Conservation (phyloP, 2,329 filamentous ascomycete genomes). For the Paecilomyces niveus region DNA sequence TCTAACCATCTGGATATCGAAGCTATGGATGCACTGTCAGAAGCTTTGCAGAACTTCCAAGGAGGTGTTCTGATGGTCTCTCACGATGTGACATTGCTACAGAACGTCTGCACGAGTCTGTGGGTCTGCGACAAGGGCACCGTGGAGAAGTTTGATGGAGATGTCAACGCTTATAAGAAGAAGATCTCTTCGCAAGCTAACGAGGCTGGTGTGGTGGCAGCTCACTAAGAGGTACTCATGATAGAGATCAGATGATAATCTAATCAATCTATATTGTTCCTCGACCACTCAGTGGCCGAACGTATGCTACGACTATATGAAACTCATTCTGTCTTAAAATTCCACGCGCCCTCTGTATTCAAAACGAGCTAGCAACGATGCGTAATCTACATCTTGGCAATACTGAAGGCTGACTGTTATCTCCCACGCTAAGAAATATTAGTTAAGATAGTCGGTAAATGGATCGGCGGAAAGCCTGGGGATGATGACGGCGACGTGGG, state of each 20-base stretch:
- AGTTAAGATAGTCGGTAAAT: background rate
- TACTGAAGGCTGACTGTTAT: background rate
- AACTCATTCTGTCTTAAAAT: background rate
- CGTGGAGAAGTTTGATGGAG: constrained; percentile 92
- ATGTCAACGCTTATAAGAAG: constrained; percentile 97
- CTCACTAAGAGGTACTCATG: constrained; percentile 19
- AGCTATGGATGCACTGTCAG: constrained; percentile 91
- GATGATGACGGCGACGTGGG: background rate
- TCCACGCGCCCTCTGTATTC: background rate
- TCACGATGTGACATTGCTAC: constrained; percentile 98
- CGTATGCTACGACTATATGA: background rate
- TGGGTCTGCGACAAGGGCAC: constrained; percentile 96
- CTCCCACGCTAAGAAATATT: background rate
- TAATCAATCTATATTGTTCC: background rate
- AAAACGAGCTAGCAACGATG: background rate
- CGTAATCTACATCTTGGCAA: background rate
- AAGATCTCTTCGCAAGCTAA: constrained; percentile 85
- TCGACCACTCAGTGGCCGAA: background rate
- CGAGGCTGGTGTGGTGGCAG: constrained; percentile 65
- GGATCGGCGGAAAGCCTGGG: background rate
- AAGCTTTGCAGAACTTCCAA: constrained; percentile 77
- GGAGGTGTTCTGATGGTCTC: constrained; percentile 97
- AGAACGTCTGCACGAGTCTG: constrained; percentile 86
- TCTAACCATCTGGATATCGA: constrained; percentile 99
- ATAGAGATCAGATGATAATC: background rate